A percentile compares a stretch with the other conserved stretches of the same genome.
Conservation (phyloP, 208 protist species). For the Leishmania tarentolae region DNA sequence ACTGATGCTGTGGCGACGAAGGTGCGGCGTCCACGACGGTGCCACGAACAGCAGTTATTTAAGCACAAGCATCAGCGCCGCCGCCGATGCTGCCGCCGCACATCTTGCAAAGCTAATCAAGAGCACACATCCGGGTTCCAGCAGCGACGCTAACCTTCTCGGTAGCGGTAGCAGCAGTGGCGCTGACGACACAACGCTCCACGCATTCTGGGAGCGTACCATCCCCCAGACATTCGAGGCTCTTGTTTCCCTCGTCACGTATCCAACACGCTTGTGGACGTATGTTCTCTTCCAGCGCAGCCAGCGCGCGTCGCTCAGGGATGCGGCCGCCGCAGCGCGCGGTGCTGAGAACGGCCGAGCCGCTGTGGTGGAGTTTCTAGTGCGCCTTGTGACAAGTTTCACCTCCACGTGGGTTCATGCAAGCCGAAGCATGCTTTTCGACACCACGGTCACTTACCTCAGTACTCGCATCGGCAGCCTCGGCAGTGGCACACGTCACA, state of each 20-base stretch:
- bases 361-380: constrained; percentile 9
- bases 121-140: constrained; percentile 11
- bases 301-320: constrained; percentile 10
- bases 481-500: background rate
- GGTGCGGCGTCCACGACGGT: background rate
- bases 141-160: background rate
- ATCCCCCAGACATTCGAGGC: constrained; percentile 10
- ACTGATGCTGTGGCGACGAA: constrained; percentile 30
- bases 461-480: constrained; percentile 23
- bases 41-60: background rate
- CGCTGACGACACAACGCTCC: constrained; percentile 2
- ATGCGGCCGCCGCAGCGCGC: background rate
- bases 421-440: constrained; percentile 30
- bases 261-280: constrained; percentile 20
- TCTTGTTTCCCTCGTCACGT: constrained; percentile 16
- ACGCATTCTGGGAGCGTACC: constrained; percentile 1
- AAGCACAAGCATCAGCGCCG: background rate
- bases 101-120: constrained; percentile 24
- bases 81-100: constrained; percentile 22
- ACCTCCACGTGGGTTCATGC: constrained; percentile 34
- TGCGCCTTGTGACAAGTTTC: constrained; percentile 30
- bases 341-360: background rate
- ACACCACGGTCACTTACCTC: constrained; percentile 34
- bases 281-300: constrained; percentile 23
- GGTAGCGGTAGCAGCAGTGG: background rate